Conservation (phyloP, 306 rosid species). For the Fagus crenata region DNA sequence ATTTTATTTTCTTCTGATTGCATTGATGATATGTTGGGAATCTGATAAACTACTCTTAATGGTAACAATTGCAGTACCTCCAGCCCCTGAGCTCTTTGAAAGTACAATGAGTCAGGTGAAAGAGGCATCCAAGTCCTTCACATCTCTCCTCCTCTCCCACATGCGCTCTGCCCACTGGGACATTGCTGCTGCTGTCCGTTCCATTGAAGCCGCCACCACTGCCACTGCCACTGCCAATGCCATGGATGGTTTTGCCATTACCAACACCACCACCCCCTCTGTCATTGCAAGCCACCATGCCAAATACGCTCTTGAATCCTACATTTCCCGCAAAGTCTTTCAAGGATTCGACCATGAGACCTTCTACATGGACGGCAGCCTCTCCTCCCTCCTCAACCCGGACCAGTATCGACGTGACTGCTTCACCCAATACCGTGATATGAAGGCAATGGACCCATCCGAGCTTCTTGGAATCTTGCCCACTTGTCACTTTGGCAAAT, state of each 20-base stretch:
- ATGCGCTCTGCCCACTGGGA: constrained; percentile 98
- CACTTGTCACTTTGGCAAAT: constrained; percentile 82
- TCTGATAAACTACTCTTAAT: constrained; percentile 11
- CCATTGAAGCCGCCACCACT: constrained; percentile 74
- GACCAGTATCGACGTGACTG: constrained; percentile 86
- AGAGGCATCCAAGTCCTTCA: constrained; percentile 78
- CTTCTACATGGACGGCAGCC: constrained; percentile 94
- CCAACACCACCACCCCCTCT: constrained; percentile 31
- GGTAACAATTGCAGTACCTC: constrained; percentile 53
- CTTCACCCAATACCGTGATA: constrained; percentile 75
- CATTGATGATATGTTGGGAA: background rate
- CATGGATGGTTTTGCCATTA: constrained; percentile 31
- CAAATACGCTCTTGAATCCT: constrained; percentile 84
- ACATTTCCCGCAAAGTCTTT: constrained; percentile 69
- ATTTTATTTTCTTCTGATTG: background rate
- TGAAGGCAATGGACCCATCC: constrained; percentile 86
- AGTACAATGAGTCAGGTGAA: constrained; percentile 70
- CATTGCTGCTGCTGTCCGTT: constrained; percentile 86
- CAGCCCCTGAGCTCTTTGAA: constrained; percentile 72
- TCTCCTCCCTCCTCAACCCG: constrained; percentile 83
- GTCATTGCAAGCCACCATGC: constrained; percentile 61
- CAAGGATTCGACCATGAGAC: constrained; percentile 96
- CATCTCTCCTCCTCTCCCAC: constrained; percentile 70
- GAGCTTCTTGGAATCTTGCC: constrained; percentile 94
- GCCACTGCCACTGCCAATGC: constrained; percentile 33